Base-by-base conservation (phyloP, 179 eudicot species). In the Actinidia polygama region DNA sequence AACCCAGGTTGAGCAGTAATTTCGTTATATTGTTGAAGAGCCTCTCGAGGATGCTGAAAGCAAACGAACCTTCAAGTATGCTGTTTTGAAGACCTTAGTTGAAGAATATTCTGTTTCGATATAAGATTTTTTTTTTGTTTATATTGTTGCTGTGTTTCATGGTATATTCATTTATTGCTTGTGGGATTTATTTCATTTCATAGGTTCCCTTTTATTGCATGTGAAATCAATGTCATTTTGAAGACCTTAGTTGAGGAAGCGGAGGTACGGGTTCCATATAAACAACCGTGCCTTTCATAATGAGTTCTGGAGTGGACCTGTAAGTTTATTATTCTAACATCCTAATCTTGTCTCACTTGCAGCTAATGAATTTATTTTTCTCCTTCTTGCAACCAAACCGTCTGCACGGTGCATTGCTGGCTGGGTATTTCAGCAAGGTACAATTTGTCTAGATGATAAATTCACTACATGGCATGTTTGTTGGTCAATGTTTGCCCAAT, bases 401-500 rank as follows among this genome's bases (percentile, higher is more conserved):
- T 75, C 83, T 91, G 73, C 99, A 95, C 85, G 93, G 98, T 84
- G 87, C 98, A 66, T 91, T 89, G 84, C 89, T 94, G 83, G 98
- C 99, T 83, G 99, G 99, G 62, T 97, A 95, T 88, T 97, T 97
- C 80, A 91, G 99, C 87, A 97, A 97, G 94, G 99, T 94, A 84
- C 73, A 30, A 15, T 30, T 63, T 79, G 40, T 23, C 36, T 54
- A 69, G 59, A 14, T 57, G 50, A 57, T 51, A 76, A 44, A 62
- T 53, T 67, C 73, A 30, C 47, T n/a, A 49, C 12, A 30, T n/a
- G 36, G 66, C 7, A 50, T 70, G 62, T 6, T 69, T 80, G 46
- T 74, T 77, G 21, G 40, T 59, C 64, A 14, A 10, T 64, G 61
- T 59, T 55, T 64, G 61, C 59, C 18, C 55, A 23, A n/a, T 36